Evolutionary conservation across 352 stramenopile species (phyloP).

Genomic region (Phytophthora boehmeriae): DNA sequence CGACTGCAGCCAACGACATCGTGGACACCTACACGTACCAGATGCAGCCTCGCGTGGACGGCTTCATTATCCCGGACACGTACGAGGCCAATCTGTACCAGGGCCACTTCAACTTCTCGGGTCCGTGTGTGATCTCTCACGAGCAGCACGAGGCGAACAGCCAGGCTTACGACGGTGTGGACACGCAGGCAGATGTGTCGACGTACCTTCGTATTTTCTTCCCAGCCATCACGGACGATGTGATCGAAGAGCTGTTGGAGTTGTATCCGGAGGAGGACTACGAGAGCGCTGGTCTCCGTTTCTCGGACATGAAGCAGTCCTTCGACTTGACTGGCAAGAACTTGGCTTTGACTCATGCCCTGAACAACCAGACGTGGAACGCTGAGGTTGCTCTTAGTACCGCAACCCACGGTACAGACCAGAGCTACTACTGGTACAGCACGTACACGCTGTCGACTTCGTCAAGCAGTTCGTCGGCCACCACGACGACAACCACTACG

Average conservation of each 20-base stretch:
- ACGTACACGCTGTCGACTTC: constrained; percentile 20
- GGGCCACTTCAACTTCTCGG: constrained; percentile 38
- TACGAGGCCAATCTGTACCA: constrained; percentile 36
- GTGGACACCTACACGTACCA: constrained; percentile 30
- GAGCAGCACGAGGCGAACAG: constrained; percentile 28
- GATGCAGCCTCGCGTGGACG: constrained; percentile 30
- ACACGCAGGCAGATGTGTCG: constrained; percentile 19
- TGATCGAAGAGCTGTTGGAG: constrained; percentile 18
- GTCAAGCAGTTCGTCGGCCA: constrained; percentile 6
- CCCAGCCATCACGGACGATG: constrained; percentile 28
- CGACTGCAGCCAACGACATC: constrained; percentile 7
- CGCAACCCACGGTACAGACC: constrained; percentile 24
- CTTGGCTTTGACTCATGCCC: constrained; percentile 22
- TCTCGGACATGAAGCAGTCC: constrained; percentile 33
- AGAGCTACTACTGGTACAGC: constrained; percentile 38
- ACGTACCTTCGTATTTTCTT: constrained; percentile 35
- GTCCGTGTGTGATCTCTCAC: constrained; percentile 33
- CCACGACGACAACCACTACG: constrained; percentile 14
- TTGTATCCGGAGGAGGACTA: constrained; percentile 30
- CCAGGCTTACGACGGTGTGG: constrained; percentile 14
- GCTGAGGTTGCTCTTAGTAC: constrained; percentile 18
- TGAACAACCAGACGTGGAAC: constrained; percentile 37
- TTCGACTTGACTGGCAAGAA: constrained; percentile 29
- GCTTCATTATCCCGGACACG: constrained; percentile 32
- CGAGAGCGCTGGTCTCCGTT: constrained; percentile 27